A percentile compares a stretch with the other conserved stretches of the same genome.
Conservation (phyloP, 257 asterid species). For the Eustoma russellianum region DNA sequence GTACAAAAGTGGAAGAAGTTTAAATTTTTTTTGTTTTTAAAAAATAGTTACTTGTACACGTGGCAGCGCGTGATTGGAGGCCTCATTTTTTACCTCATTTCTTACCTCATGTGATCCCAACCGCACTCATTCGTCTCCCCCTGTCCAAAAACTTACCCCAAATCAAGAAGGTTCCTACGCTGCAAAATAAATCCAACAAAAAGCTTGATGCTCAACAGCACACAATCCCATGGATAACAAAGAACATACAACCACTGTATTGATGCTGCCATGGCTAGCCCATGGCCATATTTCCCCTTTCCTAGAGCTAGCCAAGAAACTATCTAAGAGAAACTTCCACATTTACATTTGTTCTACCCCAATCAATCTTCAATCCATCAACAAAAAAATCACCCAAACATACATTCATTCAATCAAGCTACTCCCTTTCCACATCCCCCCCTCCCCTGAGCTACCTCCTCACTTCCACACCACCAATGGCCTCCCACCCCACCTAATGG, state of each 20-base stretch:
- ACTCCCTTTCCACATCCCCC: slow-evolving; percentile 10
- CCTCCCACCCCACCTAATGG: slow-evolving; percentile 17
- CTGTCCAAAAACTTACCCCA: too few relatives aligned
- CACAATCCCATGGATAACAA: not conserved
- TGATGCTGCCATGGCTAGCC: slow-evolving; percentile 18
- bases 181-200: too few relatives aligned
- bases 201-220: too few relatives aligned
- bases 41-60: too few relatives aligned
- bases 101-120: too few relatives aligned
- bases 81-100: too few relatives aligned
- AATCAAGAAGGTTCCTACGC: too few relatives aligned
- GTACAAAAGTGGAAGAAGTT: too few relatives aligned
- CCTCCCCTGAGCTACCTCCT: slow-evolving; percentile 10
- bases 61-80: too few relatives aligned
- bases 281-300: slow-evolving; percentile 17
- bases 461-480: slow-evolving; percentile 10
- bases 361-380: slow-evolving; percentile 7
- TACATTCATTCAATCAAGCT: not conserved
- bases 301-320: slow-evolving; percentile 11
- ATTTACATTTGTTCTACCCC: slow-evolving; percentile 14
- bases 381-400: not conserved
- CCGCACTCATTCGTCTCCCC: too few relatives aligned
- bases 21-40: too few relatives aligned
- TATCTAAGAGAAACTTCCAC: slow-evolving; percentile 5
- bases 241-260: not conserved